Percentiles rank a stretch among this genome's conserved stretches.
These are phyloP conservation scores for Actinomucor elegans DNA, from an alignment of 371 early-diverging fungal genomes.

Conservation along the genomic window DNA sequence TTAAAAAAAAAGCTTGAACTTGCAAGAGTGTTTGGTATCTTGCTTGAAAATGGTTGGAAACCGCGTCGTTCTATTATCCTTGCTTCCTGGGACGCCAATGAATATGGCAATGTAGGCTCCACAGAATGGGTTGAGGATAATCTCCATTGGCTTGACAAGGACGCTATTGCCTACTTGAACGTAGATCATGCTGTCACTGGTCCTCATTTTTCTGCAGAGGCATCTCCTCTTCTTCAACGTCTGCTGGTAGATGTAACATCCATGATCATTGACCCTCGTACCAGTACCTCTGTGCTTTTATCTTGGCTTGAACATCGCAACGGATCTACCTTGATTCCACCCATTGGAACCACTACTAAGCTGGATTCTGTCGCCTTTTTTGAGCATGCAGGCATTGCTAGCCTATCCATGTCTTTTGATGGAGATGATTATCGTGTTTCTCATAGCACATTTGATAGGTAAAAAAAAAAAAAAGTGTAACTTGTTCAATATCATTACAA, in stretches of 20 bases:
- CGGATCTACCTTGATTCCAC: slow-evolving; percentile 33
- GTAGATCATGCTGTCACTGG: slow-evolving; percentile 56
- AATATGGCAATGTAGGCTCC: slow-evolving; percentile 65
- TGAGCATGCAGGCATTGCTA: slow-evolving; percentile 60
- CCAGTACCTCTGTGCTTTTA: slow-evolving; percentile 52
- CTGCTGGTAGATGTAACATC: slow-evolving; percentile 54
- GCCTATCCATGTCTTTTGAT: slow-evolving; percentile 48
- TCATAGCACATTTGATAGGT: slow-evolving; percentile 63
- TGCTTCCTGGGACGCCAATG: slow-evolving; percentile 72
- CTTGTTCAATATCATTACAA: too few relatives aligned
- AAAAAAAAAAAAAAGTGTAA: too few relatives aligned
- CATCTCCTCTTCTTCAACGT: slow-evolving; percentile 51
- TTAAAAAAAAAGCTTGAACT: slow-evolving; percentile 48
- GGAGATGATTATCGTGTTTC: slow-evolving; percentile 51
- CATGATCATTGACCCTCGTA: slow-evolving; percentile 48
- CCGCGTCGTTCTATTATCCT: slow-evolving; percentile 66
- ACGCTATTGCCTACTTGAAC: slow-evolving; percentile 62
- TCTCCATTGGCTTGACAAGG: slow-evolving; percentile 48
- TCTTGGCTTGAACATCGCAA: slow-evolving; percentile 37
- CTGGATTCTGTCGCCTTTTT: slow-evolving; percentile 60
- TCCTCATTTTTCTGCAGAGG: slow-evolving; percentile 43
- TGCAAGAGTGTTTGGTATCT: slow-evolving; percentile 53
- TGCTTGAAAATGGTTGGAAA: slow-evolving; percentile 63
- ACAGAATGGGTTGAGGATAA: slow-evolving; percentile 76
- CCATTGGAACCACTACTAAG: slow-evolving; percentile 21